A percentile compares a stretch with the other conserved stretches of the same genome.
Conservation (phyloP, 257 asterid genomes). For the Fraxinus anomala region DNA sequence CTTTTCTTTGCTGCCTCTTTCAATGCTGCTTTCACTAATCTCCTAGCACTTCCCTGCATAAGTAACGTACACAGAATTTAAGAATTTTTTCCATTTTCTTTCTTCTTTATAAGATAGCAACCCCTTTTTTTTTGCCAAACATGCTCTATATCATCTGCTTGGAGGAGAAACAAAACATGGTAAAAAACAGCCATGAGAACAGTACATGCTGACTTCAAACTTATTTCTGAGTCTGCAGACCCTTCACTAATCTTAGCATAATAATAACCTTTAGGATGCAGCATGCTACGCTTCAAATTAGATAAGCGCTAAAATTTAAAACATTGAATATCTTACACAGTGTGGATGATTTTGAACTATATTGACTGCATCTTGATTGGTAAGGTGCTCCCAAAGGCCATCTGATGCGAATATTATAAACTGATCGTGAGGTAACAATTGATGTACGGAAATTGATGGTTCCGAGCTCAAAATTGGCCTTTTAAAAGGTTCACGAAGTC, state of each 20-base stretch:
- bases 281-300: neutral
- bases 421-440: constrained; percentile 64
- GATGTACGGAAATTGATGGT: constrained; percentile 62
- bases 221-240: no score
- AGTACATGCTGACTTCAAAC: no score
- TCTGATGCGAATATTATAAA: constrained; percentile 79
- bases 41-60: constrained; percentile 78
- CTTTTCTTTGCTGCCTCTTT: constrained; percentile 91
- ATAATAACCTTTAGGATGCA: no score
- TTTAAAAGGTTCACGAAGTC: constrained; percentile 64
- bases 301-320: neutral
- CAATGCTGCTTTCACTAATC: constrained; percentile 73
- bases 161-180: neutral
- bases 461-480: constrained; percentile 73
- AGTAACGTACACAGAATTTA: neutral
- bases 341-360: constrained; percentile 70
- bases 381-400: constrained; percentile 88
- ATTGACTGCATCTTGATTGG: constrained; percentile 77
- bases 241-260: no score
- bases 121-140: no score
- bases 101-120: no score
- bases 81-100: no score
- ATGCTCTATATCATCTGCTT: no score
- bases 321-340: constrained; percentile 43
- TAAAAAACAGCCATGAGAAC: neutral